Evolutionary conservation across 139 green algal species (phyloP).

Genomic region (Tetratostichococcus sp.): DNA sequence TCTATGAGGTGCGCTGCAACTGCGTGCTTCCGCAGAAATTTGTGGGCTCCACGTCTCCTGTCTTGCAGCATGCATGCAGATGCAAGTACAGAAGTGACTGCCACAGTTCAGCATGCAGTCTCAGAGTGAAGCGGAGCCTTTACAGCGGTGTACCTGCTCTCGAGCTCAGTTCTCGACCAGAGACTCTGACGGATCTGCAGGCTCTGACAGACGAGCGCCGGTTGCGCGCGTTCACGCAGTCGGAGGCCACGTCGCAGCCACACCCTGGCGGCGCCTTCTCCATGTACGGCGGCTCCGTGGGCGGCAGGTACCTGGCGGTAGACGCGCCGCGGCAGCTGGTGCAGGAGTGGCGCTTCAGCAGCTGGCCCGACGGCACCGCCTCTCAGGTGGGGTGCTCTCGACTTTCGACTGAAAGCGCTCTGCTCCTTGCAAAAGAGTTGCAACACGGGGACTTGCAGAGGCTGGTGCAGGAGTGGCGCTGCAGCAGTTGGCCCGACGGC

Average conservation of each 20-base stretch:
- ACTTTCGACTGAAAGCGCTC: neutral
- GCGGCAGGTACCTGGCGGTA: slow-evolving; percentile 63
- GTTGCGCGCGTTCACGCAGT: slow-evolving; percentile 58
- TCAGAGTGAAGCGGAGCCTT: no score
- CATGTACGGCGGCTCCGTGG: slow-evolving; percentile 65
- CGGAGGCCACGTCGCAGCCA: slow-evolving; percentile 10
- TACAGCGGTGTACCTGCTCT: no score
- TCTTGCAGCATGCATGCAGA: no score
- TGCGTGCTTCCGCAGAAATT: no score
- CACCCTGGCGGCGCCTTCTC: slow-evolving; percentile 49
- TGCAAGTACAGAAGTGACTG: no score
- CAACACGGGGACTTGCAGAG: no score
- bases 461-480: no score
- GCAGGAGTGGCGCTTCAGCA: slow-evolving; percentile 84
- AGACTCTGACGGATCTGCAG: no score
- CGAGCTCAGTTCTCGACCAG: no score
- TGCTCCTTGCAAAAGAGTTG: neutral
- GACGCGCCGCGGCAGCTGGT: slow-evolving; percentile 40
- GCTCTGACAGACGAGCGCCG: slow-evolving; percentile 46
- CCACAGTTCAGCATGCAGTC: no score
- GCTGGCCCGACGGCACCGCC: slow-evolving; percentile 65
- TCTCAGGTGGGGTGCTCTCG: slow-evolving; percentile 43
- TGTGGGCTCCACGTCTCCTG: no score
- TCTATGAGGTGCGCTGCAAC: neutral
- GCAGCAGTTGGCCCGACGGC: neutral